A percentile compares a stretch with the other conserved stretches of the same genome.
phyloP scores from a whole-genome alignment of 495 filamentous ascomycete genomes.

The Emericellopsis terricola region DNA sequence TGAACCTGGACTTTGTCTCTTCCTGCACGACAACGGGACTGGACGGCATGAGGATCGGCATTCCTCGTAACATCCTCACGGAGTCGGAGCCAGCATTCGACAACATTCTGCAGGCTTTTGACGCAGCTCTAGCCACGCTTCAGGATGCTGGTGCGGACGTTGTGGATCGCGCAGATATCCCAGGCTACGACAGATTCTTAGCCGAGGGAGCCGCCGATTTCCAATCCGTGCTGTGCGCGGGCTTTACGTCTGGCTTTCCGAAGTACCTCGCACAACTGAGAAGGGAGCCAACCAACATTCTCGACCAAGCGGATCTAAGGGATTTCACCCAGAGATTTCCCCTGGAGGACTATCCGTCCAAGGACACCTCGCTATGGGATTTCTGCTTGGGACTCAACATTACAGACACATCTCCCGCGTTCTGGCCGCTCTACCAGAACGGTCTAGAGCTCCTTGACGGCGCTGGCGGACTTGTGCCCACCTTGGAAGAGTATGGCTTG shows the following conservation, averaged over 20 bases:
- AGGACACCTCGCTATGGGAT: conserved; percentile 18
- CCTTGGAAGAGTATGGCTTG: conserved; percentile 15
- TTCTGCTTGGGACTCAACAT: conserved; percentile 15
- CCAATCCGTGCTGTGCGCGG: conserved; percentile 19
- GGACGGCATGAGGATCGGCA: conserved; percentile 19
- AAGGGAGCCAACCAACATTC: conserved; percentile 24
- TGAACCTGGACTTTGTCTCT: conserved; percentile 19
- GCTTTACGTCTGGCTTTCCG: conserved; percentile 22
- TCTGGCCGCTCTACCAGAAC: conserved; percentile 25
- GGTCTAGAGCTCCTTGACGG: conserved; percentile 13
- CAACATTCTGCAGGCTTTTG: conserved; percentile 14
- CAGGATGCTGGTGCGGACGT: conserved; percentile 16
- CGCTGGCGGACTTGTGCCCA: conserved; percentile 14
- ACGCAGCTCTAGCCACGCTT: conserved; percentile 12
- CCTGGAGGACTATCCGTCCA: conserved; percentile 16
- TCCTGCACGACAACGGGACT: conserved; percentile 14
- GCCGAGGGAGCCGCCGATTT: no score
- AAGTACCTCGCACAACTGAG: conserved; percentile 25
- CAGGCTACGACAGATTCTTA: no score
- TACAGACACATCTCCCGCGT: conserved; percentile 19
- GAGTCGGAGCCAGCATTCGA: conserved; percentile 3
- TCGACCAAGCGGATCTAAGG: conserved; percentile 10
- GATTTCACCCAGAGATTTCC: conserved; percentile 12
- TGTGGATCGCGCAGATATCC: no score
- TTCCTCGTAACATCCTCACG: conserved; percentile 10